Base-by-base conservation (phyloP, 2,329 filamentous ascomycete species). In the Penicillium freii region DNA sequence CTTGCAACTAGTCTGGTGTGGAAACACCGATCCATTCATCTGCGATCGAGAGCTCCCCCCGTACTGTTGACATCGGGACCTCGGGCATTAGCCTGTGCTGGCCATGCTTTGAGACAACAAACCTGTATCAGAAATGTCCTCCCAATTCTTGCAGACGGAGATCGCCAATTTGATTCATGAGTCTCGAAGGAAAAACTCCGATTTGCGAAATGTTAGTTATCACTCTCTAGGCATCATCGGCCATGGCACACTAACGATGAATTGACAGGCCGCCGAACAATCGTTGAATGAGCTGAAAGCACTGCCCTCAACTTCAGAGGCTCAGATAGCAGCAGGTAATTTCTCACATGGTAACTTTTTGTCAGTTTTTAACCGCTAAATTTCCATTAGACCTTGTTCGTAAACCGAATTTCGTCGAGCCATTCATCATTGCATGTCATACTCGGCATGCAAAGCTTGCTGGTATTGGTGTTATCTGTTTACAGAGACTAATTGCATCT, bases 391-490 rank as follows among this genome's bases (percentile, higher is more conserved):
- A 97, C 77, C 84, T 99, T 59, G 86, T 88, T 54, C 87, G 91
- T 69, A 87, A 87, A 65, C 82, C 88, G 57, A 87, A 88, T 70
- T 97, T 99, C 75, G 87, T 93, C 58, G 92, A 93, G 64, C 94
- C 94, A 1, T 97, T 99, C 71, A 84, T 99, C 62, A 87, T 97
- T 71, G 93, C 94, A 27, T 99, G 94, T 71, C 85, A 87, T 50
- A 94, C 92, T 62, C 91, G 89, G 66, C 96, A 96, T 83, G 83
- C 88, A 62, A 97, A 94, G 72, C 92, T 96, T 72, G 94, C 91
- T 0, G 85, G 86, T 48, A 94, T 92, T 66, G 92, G 91, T 36
- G 88, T 96, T 17, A 87, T 91, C 45, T 96, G 93, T 71, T 81
- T 99, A 39, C 92, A 97, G 72, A 85, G 92, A 48, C 84, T 99